Conservation (phyloP, 73 alveolate genomes). For the Paramecium sonneborni region DNA sequence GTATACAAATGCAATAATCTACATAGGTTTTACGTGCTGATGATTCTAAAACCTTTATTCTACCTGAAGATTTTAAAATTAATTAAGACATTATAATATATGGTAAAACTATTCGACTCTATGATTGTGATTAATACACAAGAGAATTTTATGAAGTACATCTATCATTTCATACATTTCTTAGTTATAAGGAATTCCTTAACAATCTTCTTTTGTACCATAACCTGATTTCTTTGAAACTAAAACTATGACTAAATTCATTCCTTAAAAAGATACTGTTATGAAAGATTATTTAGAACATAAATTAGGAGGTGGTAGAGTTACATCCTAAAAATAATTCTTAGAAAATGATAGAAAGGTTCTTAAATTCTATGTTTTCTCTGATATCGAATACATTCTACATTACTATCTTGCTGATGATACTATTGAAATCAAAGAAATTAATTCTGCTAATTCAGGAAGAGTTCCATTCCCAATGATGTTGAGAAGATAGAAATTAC, state of each 20-base stretch:
- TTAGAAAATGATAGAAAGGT: conserved; percentile 91
- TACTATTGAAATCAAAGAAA: conserved; percentile 93
- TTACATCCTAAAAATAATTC: conserved; percentile 85
- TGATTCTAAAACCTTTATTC: conserved; percentile 71
- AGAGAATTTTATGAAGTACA: conserved; percentile 77
- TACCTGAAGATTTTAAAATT: conserved; percentile 80
- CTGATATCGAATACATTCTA: conserved; percentile 84
- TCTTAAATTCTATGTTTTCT: conserved; percentile 80
- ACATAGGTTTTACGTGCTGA: conserved; percentile 75
- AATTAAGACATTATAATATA: conserved; percentile 80
- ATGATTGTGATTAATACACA: conserved; percentile 90
- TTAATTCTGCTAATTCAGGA: conserved; percentile 90
- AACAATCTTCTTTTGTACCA: neutral
- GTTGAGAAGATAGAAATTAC: conserved; percentile 90
- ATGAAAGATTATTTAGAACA: conserved; percentile 92
- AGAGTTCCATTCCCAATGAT: conserved; percentile 92
- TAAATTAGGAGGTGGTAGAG: conserved; percentile 95
- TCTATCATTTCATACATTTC: neutral
- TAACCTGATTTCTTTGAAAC: neutral
- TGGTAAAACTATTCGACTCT: conserved; percentile 79
- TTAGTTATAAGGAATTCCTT: neutral
- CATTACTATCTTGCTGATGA: conserved; percentile 97
- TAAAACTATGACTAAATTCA: conserved; percentile 35
- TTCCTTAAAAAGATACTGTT: conserved; percentile 74
- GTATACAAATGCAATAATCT: neutral